Evolutionary conservation across 1,284 basidiomycete genomes (phyloP), one percentile per base, ranked within the genome.

Genomic region (Naganishia albida): DNA sequence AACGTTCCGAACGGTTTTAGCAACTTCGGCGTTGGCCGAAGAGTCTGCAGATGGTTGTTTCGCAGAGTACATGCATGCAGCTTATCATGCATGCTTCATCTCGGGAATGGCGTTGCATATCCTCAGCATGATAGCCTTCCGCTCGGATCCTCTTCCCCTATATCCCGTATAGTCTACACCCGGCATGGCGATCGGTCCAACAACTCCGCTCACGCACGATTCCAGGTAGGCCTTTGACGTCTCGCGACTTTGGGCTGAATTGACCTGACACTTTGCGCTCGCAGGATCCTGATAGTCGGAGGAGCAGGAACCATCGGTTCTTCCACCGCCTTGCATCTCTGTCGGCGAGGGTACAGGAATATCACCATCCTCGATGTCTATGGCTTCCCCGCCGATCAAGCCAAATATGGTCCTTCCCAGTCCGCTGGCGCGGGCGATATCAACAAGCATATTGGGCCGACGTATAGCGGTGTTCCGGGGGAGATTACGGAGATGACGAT

Each of bases 271-370:
- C 15, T 43, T 16, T n/a, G 18, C 13, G 23, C 34, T 20, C 16
- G 46, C 38, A 72, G 65, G 30, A 69, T 77, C 49, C 48, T 78
- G 40, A 70, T 79, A 30, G 71, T 77, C 10, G 77, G 76, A 13
- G 75, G 75, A 28, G 74, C 71, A 16, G 77, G 77, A 2, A 77
- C 75, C 1, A 71, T 79, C 28, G 77, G 75, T 0, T 74, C 72
- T 7, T 78, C 76, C 0, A 78, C 78, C 0, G 78, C 78, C 0
- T 69, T 78, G 18, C 74, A 77, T 53, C 72, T 79, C 0, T 60
- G 71, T 7, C 69, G 75, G 2, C 54, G 66, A 39, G 77, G 77
- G 2, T 78, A 77, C 68, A 73, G 65, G 15, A 68, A 78, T 63
- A 69, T 79, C 44, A 71, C 66, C 7, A 63, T 78, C 25, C 66